These are phyloP conservation scores for Pestalotiopsis sp. DNA, from an alignment of 2,329 filamentous ascomycete species.

Conservation along the genomic window DNA sequence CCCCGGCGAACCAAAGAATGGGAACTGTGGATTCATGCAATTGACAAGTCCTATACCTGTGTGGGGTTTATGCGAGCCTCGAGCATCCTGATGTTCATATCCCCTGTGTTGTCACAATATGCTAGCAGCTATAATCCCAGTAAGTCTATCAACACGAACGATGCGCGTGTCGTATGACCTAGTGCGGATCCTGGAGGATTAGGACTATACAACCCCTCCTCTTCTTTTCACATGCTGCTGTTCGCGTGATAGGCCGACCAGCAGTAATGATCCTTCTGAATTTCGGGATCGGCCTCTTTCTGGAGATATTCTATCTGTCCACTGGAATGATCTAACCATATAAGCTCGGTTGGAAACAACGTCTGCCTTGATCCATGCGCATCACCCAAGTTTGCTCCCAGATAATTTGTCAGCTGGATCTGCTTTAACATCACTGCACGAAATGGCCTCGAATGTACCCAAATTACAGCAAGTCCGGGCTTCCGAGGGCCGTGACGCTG, in stretches of 20 bases:
- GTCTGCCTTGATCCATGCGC: background rate
- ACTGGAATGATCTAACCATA: background rate
- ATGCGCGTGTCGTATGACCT: background rate
- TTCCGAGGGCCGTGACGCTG: conserved; percentile 15
- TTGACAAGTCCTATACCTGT: background rate
- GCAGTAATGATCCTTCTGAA: background rate
- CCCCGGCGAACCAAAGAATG: background rate
- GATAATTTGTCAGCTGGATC: background rate
- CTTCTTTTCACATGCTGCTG: background rate
- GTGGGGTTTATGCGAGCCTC: background rate
- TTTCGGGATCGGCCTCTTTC: background rate
- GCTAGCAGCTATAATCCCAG: background rate
- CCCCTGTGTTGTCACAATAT: background rate
- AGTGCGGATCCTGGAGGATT: conserved; percentile 1
- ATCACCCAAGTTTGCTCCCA: background rate
- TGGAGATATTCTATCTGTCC: background rate
- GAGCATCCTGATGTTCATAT: background rate
- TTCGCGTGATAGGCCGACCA: background rate
- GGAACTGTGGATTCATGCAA: background rate
- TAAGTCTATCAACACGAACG: background rate
- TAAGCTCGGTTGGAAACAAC: background rate
- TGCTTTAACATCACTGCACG: background rate
- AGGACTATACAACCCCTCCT: background rate
- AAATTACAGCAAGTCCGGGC: conserved; percentile 17
- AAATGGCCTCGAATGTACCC: conserved; percentile 12